Conservation (phyloP, 176 grass and related monocot species). For the Ensete ventricosum region DNA sequence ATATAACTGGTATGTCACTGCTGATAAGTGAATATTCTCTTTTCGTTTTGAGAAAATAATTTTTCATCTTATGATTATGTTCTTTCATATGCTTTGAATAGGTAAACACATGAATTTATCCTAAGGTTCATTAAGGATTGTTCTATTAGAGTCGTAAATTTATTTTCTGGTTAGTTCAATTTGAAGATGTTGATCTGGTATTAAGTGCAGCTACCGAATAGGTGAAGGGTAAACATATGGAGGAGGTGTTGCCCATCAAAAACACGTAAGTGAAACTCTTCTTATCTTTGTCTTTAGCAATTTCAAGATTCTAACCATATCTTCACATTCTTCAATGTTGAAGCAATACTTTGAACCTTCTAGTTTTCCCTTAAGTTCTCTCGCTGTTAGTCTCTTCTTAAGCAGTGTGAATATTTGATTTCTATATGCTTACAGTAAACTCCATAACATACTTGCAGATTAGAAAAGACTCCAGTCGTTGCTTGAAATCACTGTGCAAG, state of each 20-base stretch:
- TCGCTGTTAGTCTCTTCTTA: neutral
- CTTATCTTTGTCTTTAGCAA: neutral
- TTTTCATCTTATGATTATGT: neutral
- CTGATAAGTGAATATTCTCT: neutral
- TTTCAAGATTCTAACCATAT: neutral
- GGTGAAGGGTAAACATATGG: constrained; percentile 92
- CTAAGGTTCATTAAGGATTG: neutral
- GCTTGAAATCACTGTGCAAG: neutral
- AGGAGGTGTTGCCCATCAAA: constrained; percentile 87
- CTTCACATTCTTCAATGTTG: neutral
- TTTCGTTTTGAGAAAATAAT: neutral
- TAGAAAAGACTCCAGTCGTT: neutral
- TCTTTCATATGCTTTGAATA: neutral
- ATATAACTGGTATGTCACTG: neutral
- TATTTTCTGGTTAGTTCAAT: neutral
- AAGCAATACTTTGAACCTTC: neutral
- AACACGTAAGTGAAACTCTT: constrained; percentile 56
- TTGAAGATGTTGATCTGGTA: neutral
- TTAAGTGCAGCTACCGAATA: constrained; percentile 80
- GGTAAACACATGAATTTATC: neutral
- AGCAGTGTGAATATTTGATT: neutral
- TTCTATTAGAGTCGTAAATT: neutral
- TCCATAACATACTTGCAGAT: neutral
- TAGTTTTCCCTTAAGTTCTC: no score
- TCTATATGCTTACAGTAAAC: neutral